A percentile compares a stretch with the other conserved stretches of the same genome.
Evolutionary conservation across 176 grass and related monocot genomes (phyloP).

Genomic region (Typha latifolia): DNA sequence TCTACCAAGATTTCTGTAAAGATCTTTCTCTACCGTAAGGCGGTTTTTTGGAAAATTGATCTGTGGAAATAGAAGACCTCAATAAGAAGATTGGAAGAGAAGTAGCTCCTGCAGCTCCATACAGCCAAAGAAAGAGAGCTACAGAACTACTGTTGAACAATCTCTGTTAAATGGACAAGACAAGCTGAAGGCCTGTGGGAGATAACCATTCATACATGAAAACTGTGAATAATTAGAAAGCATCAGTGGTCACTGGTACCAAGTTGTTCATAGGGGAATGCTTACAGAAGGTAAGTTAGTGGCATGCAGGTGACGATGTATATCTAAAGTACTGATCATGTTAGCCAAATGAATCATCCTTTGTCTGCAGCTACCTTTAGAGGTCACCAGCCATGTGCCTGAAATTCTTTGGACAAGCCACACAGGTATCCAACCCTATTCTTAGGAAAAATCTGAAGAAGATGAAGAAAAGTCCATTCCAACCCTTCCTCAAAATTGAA

Average conservation of each 20-base stretch:
- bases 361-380: neutral
- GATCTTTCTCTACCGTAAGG: neutral
- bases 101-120: neutral
- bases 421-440: neutral
- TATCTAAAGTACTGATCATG: neutral
- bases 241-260: neutral
- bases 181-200: neutral
- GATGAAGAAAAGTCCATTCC: neutral
- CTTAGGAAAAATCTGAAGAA: neutral
- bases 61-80: neutral
- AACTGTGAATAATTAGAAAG: neutral
- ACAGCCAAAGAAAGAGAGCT: neutral
- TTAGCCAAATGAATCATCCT: neutral
- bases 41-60: neutral
- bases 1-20: neutral
- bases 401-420: slow-evolving; percentile 1
- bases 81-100: neutral
- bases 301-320: neutral
- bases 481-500: neutral
- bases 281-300: neutral
- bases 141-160: neutral
- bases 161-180: neutral
- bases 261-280: neutral
- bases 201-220: neutral
- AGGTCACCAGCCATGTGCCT: neutral